Percentiles rank a stretch among this genome's conserved stretches.
These are phyloP conservation scores for Malus asiatica DNA, from an alignment of 306 rosid genomes.

Conservation along the genomic window DNA sequence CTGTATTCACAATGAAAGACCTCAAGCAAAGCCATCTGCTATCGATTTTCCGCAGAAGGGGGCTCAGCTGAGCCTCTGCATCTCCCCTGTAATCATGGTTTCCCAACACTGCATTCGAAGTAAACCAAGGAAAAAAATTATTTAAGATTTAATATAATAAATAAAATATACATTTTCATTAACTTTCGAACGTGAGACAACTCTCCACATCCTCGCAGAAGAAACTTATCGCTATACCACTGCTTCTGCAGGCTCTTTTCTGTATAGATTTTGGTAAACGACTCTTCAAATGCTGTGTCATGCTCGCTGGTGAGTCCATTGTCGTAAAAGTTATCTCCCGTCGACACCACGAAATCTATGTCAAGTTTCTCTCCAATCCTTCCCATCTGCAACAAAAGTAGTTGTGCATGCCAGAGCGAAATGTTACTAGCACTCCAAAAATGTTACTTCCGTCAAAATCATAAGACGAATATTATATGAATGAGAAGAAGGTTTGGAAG, in stretches of 20 bases:
- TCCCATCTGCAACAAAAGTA: conserved; percentile 52
- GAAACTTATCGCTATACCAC: conserved; percentile 48
- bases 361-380: conserved; percentile 45
- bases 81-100: conserved; percentile 91
- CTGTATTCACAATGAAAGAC: conserved; percentile 44
- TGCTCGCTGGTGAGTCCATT: conserved; percentile 36
- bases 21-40: conserved; percentile 70
- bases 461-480: neutral
- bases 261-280: conserved; percentile 60
- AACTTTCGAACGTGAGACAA: neutral
- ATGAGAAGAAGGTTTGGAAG: neutral
- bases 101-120: conserved; percentile 63
- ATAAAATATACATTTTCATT: no score
- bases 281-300: conserved; percentile 44
- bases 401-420: neutral
- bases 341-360: conserved; percentile 56
- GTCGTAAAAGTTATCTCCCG: conserved; percentile 62
- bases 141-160: neutral
- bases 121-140: neutral
- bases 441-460: neutral
- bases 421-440: neutral
- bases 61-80: conserved; percentile 74
- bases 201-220: neutral
- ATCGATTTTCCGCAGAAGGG: conserved; percentile 36
- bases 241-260: conserved; percentile 49